These are phyloP conservation scores for Camellia oleifera DNA, from an alignment of 179 eudicot species.

Conservation along the genomic window DNA sequence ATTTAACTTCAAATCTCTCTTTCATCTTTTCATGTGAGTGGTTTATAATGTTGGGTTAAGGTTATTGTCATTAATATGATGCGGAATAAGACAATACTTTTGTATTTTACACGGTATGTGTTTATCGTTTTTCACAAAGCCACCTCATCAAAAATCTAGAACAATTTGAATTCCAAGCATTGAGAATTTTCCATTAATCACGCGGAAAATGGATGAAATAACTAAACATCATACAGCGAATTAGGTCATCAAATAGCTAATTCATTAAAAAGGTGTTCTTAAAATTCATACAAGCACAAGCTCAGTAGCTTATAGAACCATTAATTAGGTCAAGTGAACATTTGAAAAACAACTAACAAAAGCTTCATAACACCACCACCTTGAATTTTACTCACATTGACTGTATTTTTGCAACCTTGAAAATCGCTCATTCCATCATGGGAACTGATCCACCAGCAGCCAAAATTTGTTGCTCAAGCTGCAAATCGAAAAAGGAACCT, in stretches of 20 bases:
- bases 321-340: background rate
- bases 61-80: too few species aligned
- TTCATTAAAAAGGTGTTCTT: background rate
- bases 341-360: background rate
- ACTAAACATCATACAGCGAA: background rate
- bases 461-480: conserved; percentile 58
- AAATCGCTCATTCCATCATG: conserved; percentile 16
- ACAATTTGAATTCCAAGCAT: background rate
- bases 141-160: background rate
- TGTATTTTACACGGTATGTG: background rate
- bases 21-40: too few species aligned
- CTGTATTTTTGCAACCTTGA: background rate
- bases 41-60: background rate
- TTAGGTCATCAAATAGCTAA: conserved; percentile 12
- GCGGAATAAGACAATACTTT: too few species aligned
- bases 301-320: conserved; percentile 13
- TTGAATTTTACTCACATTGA: conserved; percentile 1
- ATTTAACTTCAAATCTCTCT: too few species aligned
- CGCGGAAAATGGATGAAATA: background rate
- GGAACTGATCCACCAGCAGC: conserved; percentile 58
- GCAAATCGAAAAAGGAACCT: conserved; percentile 8
- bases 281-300: conserved; percentile 11
- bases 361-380: conserved; percentile 2
- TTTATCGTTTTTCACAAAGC: background rate
- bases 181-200: background rate